phyloP scores from a whole-genome alignment of 306 rosid genomes.

The Trifolium pratense region DNA sequence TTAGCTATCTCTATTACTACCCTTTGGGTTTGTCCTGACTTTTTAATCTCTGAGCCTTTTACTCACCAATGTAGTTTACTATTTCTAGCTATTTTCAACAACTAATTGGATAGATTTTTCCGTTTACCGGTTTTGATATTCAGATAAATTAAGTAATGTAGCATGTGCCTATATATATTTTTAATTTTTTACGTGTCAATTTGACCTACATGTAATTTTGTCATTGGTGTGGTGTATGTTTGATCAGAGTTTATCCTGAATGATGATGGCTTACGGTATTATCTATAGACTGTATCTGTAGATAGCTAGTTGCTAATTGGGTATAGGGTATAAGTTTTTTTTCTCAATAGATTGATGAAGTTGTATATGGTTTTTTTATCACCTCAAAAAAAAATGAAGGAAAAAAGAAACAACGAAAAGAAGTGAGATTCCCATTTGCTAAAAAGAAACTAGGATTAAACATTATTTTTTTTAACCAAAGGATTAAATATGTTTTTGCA shows the following conservation, averaged over 20 bases:
- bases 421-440: no score
- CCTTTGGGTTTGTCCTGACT: conserved; percentile 39
- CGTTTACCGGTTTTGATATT: conserved; percentile 52
- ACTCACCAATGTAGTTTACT: conserved; percentile 32
- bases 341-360: no score
- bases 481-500: no score
- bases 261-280: conserved; percentile 8
- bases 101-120: conserved; percentile 39
- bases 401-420: no score
- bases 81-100: conserved; percentile 45
- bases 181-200: conserved; percentile 36
- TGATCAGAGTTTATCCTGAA: neutral
- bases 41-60: conserved; percentile 37
- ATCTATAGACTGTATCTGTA: no score
- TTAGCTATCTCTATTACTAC: conserved; percentile 36
- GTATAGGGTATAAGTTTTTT: no score
- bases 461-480: no score
- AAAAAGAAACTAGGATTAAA: no score
- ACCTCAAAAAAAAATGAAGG: no score
- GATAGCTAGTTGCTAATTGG: no score
- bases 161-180: conserved; percentile 39
- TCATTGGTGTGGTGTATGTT: neutral
- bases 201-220: conserved; percentile 26
- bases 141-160: conserved; percentile 34
- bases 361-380: no score